phyloP scores from a whole-genome alignment of 78 protist genomes.

The Dictyostelium intermedium region DNA sequence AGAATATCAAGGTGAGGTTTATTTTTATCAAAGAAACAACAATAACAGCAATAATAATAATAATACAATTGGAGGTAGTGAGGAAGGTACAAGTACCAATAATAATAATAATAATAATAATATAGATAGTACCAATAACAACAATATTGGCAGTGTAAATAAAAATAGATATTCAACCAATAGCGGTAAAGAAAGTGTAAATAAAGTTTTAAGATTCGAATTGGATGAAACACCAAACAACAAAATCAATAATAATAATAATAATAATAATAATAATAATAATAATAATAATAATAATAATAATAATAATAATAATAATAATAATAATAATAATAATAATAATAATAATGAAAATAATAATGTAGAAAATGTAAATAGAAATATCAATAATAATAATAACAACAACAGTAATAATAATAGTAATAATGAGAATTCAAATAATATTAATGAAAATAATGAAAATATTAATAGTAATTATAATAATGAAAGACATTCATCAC shows the following conservation, averaged over 20 bases:
- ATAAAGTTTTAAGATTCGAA: neutral
- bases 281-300: neutral
- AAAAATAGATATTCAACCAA: neutral
- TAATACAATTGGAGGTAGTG: neutral
- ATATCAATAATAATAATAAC: neutral
- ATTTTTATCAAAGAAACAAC: neutral
- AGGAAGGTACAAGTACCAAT: neutral
- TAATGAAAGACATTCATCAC: conserved; percentile 16
- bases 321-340: neutral
- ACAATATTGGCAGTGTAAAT: neutral
- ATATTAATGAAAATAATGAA: neutral
- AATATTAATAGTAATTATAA: neutral
- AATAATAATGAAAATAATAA: neutral
- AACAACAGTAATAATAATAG: neutral
- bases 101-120: neutral
- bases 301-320: neutral
- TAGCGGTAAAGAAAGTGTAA: neutral
- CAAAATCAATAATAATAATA: neutral
- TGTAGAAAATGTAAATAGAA: neutral
- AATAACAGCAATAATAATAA: neutral
- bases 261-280: neutral
- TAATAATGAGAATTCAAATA: neutral
- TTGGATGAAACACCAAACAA: neutral
- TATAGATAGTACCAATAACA: neutral
- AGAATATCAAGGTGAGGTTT: conserved; percentile 51